Evolutionary conservation across 192 early-diverging fungal species (phyloP), one percentile per base, ranked within the genome.

Genomic region (Umbelopsis sp.): DNA sequence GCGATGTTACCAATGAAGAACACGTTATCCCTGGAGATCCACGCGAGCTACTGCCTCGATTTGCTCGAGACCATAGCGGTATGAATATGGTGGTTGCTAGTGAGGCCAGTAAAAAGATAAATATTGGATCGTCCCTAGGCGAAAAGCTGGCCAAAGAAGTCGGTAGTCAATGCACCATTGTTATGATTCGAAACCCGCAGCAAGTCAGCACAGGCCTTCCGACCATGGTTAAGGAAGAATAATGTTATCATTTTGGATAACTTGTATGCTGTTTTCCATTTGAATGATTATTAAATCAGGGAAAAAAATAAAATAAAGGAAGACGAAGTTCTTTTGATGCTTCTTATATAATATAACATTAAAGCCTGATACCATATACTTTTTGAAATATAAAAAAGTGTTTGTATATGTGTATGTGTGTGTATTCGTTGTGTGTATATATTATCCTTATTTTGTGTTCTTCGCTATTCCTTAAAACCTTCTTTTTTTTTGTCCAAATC

Each of bases 91-190:
- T 62, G 12, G 31, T 62, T 7, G 56, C 56, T 2, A 32, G 56
- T 12, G 56, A 62, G 26, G 25, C 29, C 1, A 62, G 56, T 20
- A 62, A 62, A 20, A 62, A 62, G 29, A 16, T 62, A n/a, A 62
- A 26, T 62, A 29, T 62, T 17, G 56, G 56, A 16, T 62, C 56
- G 8, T 34, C 56, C 29, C 31, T 62, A 20, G 56, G 56, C 17
- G 56, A 62, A 36, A 62, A 32, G 31, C 29, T 62, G n/a, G 56
- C 56, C 31, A 62, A 62, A 62, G 56, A 62, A 62, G 56, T 62
- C 26, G 56, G 56, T n/a, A 34, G 29, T 62, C 56, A 62, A 62
- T 62, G 56, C 31, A 62, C 56, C 1, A 62, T 62, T n/a, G 56
- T 62, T 2, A 62, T 32, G 16, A 26, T 62, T 31, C 56, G 56